Conservation (phyloP, 257 asterid genomes). For the Handroanthus guayacan region DNA sequence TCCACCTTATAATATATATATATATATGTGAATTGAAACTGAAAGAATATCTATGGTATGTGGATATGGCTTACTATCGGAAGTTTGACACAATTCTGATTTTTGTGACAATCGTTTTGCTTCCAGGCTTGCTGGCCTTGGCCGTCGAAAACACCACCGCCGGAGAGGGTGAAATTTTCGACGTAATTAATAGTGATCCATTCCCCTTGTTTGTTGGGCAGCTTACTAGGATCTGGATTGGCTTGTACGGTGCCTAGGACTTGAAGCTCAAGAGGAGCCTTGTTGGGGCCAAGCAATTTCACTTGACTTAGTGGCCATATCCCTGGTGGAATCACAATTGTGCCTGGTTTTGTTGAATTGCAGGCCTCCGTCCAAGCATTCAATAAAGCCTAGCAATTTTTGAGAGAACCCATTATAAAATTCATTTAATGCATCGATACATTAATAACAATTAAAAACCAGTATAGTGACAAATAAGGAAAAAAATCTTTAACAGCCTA, state of each 20-base stretch:
- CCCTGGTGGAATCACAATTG: constrained; percentile 48
- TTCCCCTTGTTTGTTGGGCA: constrained; percentile 32
- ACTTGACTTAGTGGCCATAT: constrained; percentile 36
- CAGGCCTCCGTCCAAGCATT: constrained; percentile 57
- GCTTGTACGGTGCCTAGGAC: constrained; percentile 37
- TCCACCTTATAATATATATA: too few relatives aligned
- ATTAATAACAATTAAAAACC: too few relatives aligned
- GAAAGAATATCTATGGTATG: too few relatives aligned
- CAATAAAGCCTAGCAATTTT: neutral
- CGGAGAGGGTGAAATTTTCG: constrained; percentile 48
- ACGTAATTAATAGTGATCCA: constrained; percentile 55
- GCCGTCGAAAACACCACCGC: constrained; percentile 54
- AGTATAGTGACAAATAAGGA: too few relatives aligned
- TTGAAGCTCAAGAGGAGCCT: constrained; percentile 44
- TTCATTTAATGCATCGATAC: too few relatives aligned
- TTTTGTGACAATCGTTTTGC: constrained; percentile 50
- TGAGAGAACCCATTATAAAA: too few relatives aligned
- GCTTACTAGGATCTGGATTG: constrained; percentile 17
- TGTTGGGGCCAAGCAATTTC: constrained; percentile 28
- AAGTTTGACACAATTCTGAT: constrained; percentile 37
- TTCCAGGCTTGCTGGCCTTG: constrained; percentile 55
- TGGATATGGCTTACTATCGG: constrained; percentile 38
- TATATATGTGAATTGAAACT: too few relatives aligned
- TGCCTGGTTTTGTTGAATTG: constrained; percentile 27
- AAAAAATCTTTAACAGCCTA: too few relatives aligned